These are phyloP conservation scores for Graphium sp. DNA, from an alignment of 2,329 filamentous ascomycete species.

Conservation along the genomic window DNA sequence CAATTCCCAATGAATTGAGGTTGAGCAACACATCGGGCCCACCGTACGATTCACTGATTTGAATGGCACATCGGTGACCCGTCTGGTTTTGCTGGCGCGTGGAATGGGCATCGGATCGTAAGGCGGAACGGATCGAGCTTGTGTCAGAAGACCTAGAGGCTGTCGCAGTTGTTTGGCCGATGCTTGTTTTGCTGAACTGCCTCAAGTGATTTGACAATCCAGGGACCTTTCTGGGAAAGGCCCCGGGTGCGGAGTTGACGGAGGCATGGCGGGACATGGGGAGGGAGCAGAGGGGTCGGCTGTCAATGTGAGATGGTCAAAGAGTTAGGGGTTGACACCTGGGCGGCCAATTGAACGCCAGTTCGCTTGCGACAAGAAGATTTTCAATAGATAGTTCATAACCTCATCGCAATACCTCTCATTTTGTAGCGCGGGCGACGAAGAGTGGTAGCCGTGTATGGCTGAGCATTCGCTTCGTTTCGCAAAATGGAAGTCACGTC, in stretches of 20 bases:
- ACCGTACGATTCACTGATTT: constrained; percentile 57
- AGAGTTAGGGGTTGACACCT: no score
- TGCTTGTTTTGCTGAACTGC: constrained; percentile 29
- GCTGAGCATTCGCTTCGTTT: not conserved
- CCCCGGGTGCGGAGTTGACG: constrained; percentile 17
- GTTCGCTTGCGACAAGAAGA: no score
- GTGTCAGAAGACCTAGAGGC: constrained; percentile 28
- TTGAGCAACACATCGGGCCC: constrained; percentile 70
- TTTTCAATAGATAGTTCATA: no score
- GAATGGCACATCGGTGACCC: constrained; percentile 24
- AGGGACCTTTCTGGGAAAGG: no score
- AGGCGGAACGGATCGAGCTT: constrained; percentile 30
- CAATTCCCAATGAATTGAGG: constrained; percentile 47
- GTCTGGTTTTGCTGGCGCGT: constrained; percentile 4
- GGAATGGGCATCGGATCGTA: constrained; percentile 5
- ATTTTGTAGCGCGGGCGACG: constrained; percentile 1
- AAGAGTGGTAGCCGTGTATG: constrained; percentile 5
- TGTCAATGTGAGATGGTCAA: no score
- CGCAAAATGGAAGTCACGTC: no score
- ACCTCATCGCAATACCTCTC: no score
- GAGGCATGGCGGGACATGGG: constrained; percentile 24
- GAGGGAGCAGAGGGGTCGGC: no score
- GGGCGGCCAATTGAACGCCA: no score
- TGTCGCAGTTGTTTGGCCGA: constrained; percentile 23
- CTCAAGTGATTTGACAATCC: constrained; percentile 37